Conservation (phyloP, 768 basidiomycete species). For the Russula earlei region DNA sequence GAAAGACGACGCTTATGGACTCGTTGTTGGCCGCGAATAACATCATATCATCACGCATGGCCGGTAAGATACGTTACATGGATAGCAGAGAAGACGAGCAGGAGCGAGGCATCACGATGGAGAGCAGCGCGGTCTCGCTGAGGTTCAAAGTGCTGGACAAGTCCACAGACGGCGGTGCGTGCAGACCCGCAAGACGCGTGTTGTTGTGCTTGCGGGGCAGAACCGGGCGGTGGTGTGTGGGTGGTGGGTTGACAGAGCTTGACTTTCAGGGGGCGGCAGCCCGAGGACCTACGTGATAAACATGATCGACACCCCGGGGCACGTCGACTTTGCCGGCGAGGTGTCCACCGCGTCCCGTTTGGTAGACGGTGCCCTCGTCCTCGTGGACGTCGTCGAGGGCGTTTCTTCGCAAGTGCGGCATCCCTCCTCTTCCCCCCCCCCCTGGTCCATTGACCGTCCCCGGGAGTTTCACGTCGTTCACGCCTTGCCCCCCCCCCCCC, state of each 20-base stretch:
- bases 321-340: slow-evolving; percentile 97
- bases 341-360: slow-evolving; percentile 90
- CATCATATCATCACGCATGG: slow-evolving; percentile 91
- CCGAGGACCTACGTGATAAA: slow-evolving; percentile 77
- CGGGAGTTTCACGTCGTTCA: neutral
- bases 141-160: slow-evolving; percentile 73
- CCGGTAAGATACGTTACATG: slow-evolving; percentile 91
- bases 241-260: slow-evolving; percentile 32
- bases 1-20: slow-evolving; percentile 94
- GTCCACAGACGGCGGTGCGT: slow-evolving; percentile 46
- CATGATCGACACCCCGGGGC: slow-evolving; percentile 97
- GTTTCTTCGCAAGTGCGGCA: slow-evolving; percentile 89
- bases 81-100: slow-evolving; percentile 97
- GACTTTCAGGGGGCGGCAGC: slow-evolving; percentile 39
- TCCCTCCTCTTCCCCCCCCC: neutral
- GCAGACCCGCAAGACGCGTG: neutral
- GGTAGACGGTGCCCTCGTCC: slow-evolving; percentile 90
- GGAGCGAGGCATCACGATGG: slow-evolving; percentile 97
- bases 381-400: slow-evolving; percentile 96
- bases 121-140: slow-evolving; percentile 89
- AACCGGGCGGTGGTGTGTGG: too few relatives aligned
- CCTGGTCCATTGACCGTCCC: neutral
- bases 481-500: neutral
- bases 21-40: slow-evolving; percentile 93
- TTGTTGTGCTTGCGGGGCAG: too few relatives aligned